Conservation (phyloP, 1,284 basidiomycete species). For the Ganoderma sinense region DNA sequence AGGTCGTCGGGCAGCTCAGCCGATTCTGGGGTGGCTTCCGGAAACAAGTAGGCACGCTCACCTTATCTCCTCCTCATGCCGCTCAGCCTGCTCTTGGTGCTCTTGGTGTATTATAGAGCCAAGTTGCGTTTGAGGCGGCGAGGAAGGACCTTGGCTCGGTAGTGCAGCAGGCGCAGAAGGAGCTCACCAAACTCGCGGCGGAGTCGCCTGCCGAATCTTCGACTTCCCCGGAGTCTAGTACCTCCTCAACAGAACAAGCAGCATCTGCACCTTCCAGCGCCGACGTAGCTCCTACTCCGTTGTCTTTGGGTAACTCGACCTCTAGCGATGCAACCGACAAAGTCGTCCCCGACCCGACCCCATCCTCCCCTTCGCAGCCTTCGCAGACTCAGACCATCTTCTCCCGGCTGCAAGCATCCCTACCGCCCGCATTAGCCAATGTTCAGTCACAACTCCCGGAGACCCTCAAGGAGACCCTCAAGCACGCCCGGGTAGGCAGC, state of each 20-base stretch:
- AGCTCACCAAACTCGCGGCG: slow-evolving; percentile 70
- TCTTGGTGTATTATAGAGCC: slow-evolving; percentile 61
- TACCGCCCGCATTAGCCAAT: slow-evolving; percentile 76
- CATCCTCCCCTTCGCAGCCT: slow-evolving; percentile 33
- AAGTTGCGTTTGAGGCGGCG: slow-evolving; percentile 73
- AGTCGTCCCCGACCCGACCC: slow-evolving; percentile 4
- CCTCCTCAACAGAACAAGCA: slow-evolving; percentile 21
- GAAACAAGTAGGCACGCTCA: slow-evolving; percentile 71
- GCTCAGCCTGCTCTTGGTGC: neutral
- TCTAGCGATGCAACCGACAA: slow-evolving; percentile 7
- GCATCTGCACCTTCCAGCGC: neutral
- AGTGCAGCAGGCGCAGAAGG: slow-evolving; percentile 84
- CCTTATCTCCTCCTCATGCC: neutral
- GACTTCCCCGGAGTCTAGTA: slow-evolving; percentile 32
- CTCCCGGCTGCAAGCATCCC: slow-evolving; percentile 72
- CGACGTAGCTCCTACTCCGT: neutral
- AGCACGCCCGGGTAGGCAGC: slow-evolving; percentile 52
- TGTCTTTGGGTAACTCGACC: neutral
- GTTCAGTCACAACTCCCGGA: slow-evolving; percentile 63
- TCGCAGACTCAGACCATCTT: slow-evolving; percentile 59
- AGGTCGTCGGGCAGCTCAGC: slow-evolving; percentile 86
- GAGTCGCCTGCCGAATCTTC: slow-evolving; percentile 41
- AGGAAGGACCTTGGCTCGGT: slow-evolving; percentile 82
- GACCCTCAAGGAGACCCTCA: slow-evolving; percentile 57
- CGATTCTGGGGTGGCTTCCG: slow-evolving; percentile 90